Percentiles rank a stretch among this genome's conserved stretches.
phyloP scores from a whole-genome alignment of 495 filamentous ascomycete genomes.

The Staphylotrichum longicolle region DNA sequence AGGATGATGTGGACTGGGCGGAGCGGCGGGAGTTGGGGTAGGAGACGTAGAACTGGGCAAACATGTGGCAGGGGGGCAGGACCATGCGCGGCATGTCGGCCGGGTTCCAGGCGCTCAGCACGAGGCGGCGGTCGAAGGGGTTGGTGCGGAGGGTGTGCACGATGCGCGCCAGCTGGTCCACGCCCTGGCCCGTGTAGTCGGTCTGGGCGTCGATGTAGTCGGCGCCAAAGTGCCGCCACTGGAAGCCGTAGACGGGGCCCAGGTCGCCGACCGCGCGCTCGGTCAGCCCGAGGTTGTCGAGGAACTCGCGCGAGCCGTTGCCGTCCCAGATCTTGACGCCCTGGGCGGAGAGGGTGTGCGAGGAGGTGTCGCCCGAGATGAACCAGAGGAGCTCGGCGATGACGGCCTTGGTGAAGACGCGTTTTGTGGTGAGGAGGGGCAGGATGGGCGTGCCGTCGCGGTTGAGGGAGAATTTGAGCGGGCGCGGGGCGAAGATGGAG shows the following conservation, averaged over 20 bases:
- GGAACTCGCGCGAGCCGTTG: constrained; percentile 84
- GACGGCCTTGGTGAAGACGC: constrained; percentile 89
- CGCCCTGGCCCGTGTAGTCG: constrained; percentile 84
- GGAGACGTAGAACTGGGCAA: constrained; percentile 96
- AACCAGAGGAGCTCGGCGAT: constrained; percentile 97
- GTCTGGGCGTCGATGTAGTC: constrained; percentile 73
- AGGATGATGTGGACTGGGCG: neutral
- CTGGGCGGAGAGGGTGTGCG: constrained; percentile 64
- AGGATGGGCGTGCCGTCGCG: constrained; percentile 60
- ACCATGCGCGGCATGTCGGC: constrained; percentile 85
- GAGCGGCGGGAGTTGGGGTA: constrained; percentile 49
- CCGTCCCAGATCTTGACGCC: constrained; percentile 98
- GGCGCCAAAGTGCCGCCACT: constrained; percentile 98
- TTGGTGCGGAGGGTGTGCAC: constrained; percentile 75
- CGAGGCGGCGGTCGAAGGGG: constrained; percentile 85
- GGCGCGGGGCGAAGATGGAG: constrained; percentile 81
- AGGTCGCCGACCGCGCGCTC: constrained; percentile 84
- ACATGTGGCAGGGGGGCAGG: constrained; percentile 97
- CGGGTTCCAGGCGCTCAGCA: constrained; percentile 92
- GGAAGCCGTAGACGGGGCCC: constrained; percentile 96
- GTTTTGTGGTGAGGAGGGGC: constrained; percentile 93
- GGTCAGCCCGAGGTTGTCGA: constrained; percentile 76
- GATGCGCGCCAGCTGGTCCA: constrained; percentile 87
- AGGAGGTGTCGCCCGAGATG: constrained; percentile 77
- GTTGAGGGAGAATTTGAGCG: constrained; percentile 82